Evolutionary conservation across 192 early-diverging fungal species (phyloP).

Genomic region (Fimicolochytrium jonesii): DNA sequence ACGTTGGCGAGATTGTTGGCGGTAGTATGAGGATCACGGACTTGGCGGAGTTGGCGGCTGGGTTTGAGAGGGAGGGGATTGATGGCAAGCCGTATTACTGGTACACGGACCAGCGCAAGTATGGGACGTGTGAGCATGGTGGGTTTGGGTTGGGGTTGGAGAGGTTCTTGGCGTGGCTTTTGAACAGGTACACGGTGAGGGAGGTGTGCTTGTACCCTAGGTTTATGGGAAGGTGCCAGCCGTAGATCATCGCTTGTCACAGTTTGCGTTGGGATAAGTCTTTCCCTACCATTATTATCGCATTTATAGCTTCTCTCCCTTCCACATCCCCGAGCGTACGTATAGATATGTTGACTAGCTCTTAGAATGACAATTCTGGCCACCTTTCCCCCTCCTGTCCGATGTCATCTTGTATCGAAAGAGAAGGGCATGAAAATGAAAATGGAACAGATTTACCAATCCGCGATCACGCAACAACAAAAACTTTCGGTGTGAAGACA

Average conservation of each 20-base stretch:
- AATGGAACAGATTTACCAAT: too few relatives aligned
- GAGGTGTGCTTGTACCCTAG: conserved; percentile 86
- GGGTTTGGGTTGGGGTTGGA: conserved; percentile 97
- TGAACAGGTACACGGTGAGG: conserved; percentile 83
- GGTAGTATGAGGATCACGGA: conserved; percentile 96
- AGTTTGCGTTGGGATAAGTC: too few relatives aligned
- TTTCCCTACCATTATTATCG: too few relatives aligned
- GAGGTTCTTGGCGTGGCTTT: conserved; percentile 95
- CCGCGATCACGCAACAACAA: too few relatives aligned
- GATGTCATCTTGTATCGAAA: too few relatives aligned
- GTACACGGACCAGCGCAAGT: conserved; percentile 98
- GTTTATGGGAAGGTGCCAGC: conserved; percentile 80
- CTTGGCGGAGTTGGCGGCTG: conserved; percentile 72
- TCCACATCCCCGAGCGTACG: too few relatives aligned
- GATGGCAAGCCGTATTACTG: conserved; percentile 97
- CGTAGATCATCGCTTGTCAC: conserved; percentile 56
- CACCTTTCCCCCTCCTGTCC: too few relatives aligned
- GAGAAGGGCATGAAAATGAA: too few relatives aligned
- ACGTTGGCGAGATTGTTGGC: conserved; percentile 97
- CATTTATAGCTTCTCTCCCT: too few relatives aligned
- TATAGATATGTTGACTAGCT: too few relatives aligned
- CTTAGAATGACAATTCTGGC: too few relatives aligned
- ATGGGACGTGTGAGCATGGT: conserved; percentile 92
- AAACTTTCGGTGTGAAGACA: too few relatives aligned
- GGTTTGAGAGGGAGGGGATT: conserved; percentile 85